phyloP scores from a whole-genome alignment of 164 flowering plant genomes.

The Kalanchoe fedtschenkoi region DNA sequence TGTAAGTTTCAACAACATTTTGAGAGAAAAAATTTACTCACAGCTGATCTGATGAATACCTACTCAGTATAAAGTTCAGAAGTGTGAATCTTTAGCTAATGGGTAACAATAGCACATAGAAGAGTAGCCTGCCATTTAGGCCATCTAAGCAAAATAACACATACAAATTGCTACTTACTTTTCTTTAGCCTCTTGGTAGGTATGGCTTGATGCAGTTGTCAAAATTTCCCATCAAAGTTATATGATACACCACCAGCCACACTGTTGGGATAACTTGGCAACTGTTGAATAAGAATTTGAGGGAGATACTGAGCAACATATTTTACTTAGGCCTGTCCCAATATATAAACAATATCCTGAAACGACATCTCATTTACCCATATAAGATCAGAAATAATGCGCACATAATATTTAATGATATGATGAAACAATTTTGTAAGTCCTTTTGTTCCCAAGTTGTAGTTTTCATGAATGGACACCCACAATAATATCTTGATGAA shows the following conservation, averaged over 20 bases:
- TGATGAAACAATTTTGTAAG: not conserved
- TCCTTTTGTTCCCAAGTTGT: not conserved
- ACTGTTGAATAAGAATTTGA: constrained; percentile 21
- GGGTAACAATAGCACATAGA: not conserved
- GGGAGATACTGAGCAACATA: not conserved
- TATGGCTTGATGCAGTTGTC: constrained; percentile 73
- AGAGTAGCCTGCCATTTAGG: not conserved
- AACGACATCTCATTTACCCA: not conserved
- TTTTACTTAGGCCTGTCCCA: not conserved
- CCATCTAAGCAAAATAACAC: not conserved
- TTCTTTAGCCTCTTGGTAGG: constrained; percentile 69
- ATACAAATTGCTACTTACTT: constrained; percentile 27
- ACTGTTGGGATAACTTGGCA: constrained; percentile 51
- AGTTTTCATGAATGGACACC: not conserved
- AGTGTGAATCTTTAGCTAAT: not conserved
- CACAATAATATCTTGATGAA: not conserved
- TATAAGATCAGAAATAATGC: not conserved
- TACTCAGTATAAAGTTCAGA: not conserved
- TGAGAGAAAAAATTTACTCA: too few species aligned
- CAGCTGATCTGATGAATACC: too few species aligned
- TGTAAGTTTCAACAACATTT: not conserved
- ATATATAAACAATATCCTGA: not conserved
- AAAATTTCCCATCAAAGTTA: constrained; percentile 49
- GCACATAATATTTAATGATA: not conserved
- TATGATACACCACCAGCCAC: constrained; percentile 73